These are phyloP conservation scores for Heimioporus sp. DNA, from an alignment of 768 basidiomycete genomes.

Conservation along the genomic window DNA sequence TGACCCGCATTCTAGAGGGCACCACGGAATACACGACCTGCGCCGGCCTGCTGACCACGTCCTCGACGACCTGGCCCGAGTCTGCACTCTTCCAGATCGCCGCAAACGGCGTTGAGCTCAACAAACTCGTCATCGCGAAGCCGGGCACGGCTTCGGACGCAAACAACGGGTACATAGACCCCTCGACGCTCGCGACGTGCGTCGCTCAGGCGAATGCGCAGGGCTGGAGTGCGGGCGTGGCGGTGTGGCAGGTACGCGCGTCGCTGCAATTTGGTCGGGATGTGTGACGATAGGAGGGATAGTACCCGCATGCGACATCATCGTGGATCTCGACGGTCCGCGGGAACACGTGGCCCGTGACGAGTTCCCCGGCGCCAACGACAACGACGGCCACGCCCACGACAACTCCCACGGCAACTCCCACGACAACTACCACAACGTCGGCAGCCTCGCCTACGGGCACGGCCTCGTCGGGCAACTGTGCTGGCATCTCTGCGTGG, in stretches of 20 bases:
- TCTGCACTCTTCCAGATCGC: slow-evolving; percentile 56
- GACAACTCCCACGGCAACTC: background rate
- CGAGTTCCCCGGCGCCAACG: background rate
- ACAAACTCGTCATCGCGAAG: slow-evolving; percentile 59
- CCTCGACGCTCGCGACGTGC: slow-evolving; percentile 56
- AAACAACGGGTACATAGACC: slow-evolving; percentile 55
- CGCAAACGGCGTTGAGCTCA: slow-evolving; percentile 41
- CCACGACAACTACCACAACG: background rate
- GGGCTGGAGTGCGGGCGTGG: slow-evolving; percentile 55
- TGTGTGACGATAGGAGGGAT: background rate
- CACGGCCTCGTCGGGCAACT: slow-evolving; percentile 28
- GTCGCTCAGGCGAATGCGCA: slow-evolving; percentile 52
- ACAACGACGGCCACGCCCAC: background rate
- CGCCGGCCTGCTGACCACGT: slow-evolving; percentile 52
- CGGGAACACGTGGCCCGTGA: slow-evolving; percentile 35
- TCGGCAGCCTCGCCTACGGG: slow-evolving; percentile 19
- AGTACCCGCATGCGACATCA: slow-evolving; percentile 40
- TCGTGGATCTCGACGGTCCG: slow-evolving; percentile 42
- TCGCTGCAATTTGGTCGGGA: background rate
- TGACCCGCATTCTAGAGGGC: slow-evolving; percentile 45
- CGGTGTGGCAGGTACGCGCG: slow-evolving; percentile 31
- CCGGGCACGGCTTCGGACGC: slow-evolving; percentile 43
- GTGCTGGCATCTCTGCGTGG: slow-evolving; percentile 47
- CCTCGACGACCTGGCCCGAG: slow-evolving; percentile 60
- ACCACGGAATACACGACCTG: slow-evolving; percentile 63